Evolutionary conservation across 768 basidiomycete genomes (phyloP), one percentile per base, ranked within the genome.

Genomic region (Rhodotorula kratochvilovae): DNA sequence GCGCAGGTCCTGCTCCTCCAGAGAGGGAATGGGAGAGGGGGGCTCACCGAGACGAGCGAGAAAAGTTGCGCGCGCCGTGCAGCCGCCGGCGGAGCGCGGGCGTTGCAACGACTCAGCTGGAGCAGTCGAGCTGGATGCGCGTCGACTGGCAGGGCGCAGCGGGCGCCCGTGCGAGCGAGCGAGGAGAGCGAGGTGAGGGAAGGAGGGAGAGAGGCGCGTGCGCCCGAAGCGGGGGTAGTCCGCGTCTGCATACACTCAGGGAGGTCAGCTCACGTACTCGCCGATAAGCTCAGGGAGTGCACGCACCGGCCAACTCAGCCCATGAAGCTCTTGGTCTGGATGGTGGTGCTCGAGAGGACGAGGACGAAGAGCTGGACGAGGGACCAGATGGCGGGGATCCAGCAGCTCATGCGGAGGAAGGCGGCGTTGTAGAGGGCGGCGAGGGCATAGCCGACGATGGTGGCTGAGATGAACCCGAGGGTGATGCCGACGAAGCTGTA

Each of bases 341-440:
- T 39, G 10, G 58, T 51, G 5, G 31, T 55, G 13, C 35, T 21
- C 57, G 36, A 31, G 42, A 33, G 57, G 57, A 58, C 29, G 33
- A 55, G 17, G 36, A 55, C 45, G 31, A 62, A 17, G 1, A 45
- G 56, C 43, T 56, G 60, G 12, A 50, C 55, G n/a, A n/a, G 10
- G 5, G 48, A 48, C 53, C 53, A 68, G 31, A 68, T 43, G 29
- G 61, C 59, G 16, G 67, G 67, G 8, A 68, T 59, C 27, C 53
- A 68, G n/a, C 46, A 53, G 11, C 23, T 33, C 67, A 68, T 68
- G n/a, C 61, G 48, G 13, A 68, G 29, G 42, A 55, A 68, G 46
- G 51, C 55, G 17, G 67, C 67, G 58, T 68, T 68, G 67, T 68
- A 68, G 29, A 68, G 43, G 43, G 67, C 67, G 13, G 67, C 67